Percentiles rank a stretch among this genome's conserved stretches.
Conservation (phyloP, 495 filamentous ascomycete genomes). For the Hypoxylon intermedium region DNA sequence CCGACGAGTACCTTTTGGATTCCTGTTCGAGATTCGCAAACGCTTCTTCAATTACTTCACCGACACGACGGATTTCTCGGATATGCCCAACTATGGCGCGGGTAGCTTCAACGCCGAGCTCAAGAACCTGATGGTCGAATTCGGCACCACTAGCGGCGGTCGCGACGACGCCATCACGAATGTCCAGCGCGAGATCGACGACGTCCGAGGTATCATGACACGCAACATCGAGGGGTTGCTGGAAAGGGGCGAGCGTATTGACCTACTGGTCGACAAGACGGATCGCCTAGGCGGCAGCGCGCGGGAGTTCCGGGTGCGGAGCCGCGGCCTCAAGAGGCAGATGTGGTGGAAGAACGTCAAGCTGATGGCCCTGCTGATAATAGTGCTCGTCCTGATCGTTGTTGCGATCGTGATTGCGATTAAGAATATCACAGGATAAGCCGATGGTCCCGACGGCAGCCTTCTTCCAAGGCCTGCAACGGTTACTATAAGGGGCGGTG, state of each 20-base stretch:
- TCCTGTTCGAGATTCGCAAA: constrained; percentile 87
- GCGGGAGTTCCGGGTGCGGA: constrained; percentile 86
- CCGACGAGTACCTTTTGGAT: constrained; percentile 90
- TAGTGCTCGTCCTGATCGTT: constrained; percentile 86
- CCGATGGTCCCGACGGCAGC: not conserved
- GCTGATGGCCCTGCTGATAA: constrained; percentile 80
- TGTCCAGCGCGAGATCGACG: constrained; percentile 87
- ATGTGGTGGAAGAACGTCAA: constrained; percentile 99
- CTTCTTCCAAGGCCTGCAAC: not conserved
- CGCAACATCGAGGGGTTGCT: constrained; percentile 97
- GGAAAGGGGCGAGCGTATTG: constrained; percentile 93
- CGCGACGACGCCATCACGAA: constrained; percentile 84
- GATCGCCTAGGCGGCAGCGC: constrained; percentile 85
- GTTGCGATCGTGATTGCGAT: constrained; percentile 53
- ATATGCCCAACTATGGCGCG: constrained; percentile 86
- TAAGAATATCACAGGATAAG: constrained; percentile 43
- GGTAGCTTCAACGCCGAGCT: constrained; percentile 84
- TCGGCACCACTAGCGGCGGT: constrained; percentile 75
- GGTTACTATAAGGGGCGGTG: not conserved
- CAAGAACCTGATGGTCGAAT: constrained; percentile 79
- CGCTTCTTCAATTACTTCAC: constrained; percentile 80
- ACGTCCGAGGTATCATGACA: constrained; percentile 95
- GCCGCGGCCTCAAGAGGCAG: constrained; percentile 79
- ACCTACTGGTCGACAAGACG: constrained; percentile 96
- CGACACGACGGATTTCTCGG: constrained; percentile 72